Conservation (phyloP, 164 flowering plant genomes). For the Santalum album region DNA sequence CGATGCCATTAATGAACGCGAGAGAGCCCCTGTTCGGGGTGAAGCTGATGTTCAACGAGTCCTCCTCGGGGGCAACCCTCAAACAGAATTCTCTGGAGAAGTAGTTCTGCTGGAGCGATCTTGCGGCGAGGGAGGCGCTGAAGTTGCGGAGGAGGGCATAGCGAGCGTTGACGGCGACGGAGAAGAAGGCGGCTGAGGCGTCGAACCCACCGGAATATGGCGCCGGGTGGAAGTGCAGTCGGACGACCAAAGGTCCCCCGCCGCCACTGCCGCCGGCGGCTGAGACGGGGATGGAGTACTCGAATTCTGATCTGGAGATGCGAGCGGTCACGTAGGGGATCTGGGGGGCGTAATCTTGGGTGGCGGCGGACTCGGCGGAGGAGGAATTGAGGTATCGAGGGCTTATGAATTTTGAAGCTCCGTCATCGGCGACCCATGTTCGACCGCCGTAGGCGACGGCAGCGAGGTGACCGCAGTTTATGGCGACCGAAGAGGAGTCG, state of each 20-base stretch:
- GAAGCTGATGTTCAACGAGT: neutral
- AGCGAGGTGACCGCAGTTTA: constrained; percentile 2
- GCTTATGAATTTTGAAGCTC: neutral
- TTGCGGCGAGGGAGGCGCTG: constrained; percentile 9
- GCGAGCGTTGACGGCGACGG: neutral
- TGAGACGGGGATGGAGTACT: constrained; percentile 9
- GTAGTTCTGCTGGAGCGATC: neutral
- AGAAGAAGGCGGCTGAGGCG: constrained; percentile 8
- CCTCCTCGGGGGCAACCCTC: neutral
- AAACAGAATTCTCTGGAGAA: constrained; percentile 13
- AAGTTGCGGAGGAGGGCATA: constrained; percentile 14
- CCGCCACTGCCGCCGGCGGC: too few species aligned
- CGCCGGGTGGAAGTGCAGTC: constrained; percentile 11
- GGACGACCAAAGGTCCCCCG: constrained; percentile 9
- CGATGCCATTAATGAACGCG: constrained; percentile 18
- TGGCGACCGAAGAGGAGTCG: neutral
- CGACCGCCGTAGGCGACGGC: constrained; percentile 4
- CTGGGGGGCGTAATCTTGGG: constrained; percentile 3
- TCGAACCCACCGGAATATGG: neutral
- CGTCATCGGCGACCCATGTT: neutral
- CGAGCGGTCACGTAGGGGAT: constrained; percentile 16
- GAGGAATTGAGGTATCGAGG: constrained; percentile 6
- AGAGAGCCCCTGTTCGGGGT: neutral
- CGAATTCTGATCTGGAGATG: constrained; percentile 5
- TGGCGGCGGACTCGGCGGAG: constrained; percentile 2